Evolutionary conservation across 306 rosid species (phyloP).

Genomic region (Fagus sylvatica): DNA sequence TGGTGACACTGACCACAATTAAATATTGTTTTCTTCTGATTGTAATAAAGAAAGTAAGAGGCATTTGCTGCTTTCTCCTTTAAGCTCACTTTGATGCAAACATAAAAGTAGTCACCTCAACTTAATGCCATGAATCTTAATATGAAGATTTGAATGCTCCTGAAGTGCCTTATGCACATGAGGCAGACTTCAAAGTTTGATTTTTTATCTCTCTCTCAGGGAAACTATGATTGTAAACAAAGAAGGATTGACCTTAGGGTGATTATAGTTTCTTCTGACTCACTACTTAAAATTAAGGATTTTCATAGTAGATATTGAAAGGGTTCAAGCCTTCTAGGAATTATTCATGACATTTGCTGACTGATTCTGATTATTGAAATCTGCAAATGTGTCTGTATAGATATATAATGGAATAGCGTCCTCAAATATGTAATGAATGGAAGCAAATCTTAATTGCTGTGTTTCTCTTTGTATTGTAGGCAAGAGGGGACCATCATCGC

Average conservation of each 20-base stretch:
- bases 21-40: not conserved
- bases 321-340: constrained; percentile 5
- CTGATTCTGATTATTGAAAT: not conserved
- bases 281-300: not conserved
- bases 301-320: not conserved
- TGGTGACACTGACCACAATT: constrained; percentile 23
- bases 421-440: not conserved
- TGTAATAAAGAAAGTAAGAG: not conserved
- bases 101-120: not conserved
- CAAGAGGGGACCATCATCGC: constrained; percentile 95
- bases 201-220: not conserved
- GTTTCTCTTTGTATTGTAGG: constrained; percentile 39
- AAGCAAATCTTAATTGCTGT: not conserved
- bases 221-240: not conserved
- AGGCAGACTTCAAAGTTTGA: not conserved
- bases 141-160: not conserved
- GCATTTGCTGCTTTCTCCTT: not conserved
- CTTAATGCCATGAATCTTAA: not conserved
- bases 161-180: not conserved
- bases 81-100: not conserved
- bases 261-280: constrained; percentile 10
- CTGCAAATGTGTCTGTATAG: not conserved
- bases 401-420: not conserved
- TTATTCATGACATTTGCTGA: not conserved
- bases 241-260: not conserved